These are phyloP conservation scores for Suillus clintonianus DNA, from an alignment of 768 basidiomycete genomes.

Conservation along the genomic window DNA sequence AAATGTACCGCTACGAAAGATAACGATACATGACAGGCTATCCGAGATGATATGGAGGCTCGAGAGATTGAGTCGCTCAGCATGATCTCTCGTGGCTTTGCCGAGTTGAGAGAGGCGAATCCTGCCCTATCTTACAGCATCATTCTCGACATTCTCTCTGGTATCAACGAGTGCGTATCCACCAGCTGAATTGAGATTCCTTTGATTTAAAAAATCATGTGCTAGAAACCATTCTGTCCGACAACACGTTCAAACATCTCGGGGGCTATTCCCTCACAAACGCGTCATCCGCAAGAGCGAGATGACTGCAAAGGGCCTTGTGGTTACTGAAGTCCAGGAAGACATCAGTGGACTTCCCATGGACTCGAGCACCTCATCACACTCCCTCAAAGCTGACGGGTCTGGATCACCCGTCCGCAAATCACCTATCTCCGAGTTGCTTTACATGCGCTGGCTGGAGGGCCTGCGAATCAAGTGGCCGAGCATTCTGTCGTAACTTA, in stretches of 20 bases:
- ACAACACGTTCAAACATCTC: conserved; percentile 81
- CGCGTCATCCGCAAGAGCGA: conserved; percentile 78
- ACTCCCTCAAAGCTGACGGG: conserved; percentile 39
- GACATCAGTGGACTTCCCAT: conserved; percentile 57
- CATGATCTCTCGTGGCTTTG: conserved; percentile 88
- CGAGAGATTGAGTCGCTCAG: conserved; percentile 86
- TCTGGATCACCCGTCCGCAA: conserved; percentile 50
- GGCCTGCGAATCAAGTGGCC: conserved; percentile 92
- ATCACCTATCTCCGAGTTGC: conserved; percentile 91
- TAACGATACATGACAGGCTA: conserved; percentile 47
- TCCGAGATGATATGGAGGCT: conserved; percentile 84
- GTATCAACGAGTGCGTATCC: conserved; percentile 82
- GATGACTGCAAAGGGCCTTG: conserved; percentile 81
- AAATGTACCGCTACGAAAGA: not conserved
- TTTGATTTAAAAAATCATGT: conserved; percentile 4
- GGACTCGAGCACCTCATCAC: conserved; percentile 28
- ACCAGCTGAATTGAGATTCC: not conserved
- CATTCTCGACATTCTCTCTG: conserved; percentile 85
- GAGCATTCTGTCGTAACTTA: conserved; percentile 48
- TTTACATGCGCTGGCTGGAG: conserved; percentile 98
- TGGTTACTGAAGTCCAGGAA: conserved; percentile 82
- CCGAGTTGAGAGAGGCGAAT: conserved; percentile 80
- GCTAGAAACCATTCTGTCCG: conserved; percentile 75
- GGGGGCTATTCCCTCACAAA: conserved; percentile 78
- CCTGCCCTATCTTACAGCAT: conserved; percentile 85